phyloP scores from a whole-genome alignment of 345 rosid genomes.

The Geranium rotundifolium region DNA sequence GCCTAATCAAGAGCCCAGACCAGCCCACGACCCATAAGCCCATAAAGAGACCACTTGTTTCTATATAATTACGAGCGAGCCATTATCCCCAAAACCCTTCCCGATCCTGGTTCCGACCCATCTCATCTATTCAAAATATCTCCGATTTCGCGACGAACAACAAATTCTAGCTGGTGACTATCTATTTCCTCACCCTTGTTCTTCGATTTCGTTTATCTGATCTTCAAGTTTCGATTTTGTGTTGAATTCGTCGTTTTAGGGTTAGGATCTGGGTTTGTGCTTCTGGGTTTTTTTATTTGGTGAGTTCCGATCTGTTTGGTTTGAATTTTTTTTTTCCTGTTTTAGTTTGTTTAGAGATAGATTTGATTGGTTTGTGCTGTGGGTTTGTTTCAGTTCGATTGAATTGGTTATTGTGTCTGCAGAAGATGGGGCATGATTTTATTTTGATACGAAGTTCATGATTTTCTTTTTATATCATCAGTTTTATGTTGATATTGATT shows the following conservation, averaged over 20 bases:
- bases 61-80: not conserved
- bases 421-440: not conserved
- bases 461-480: not conserved
- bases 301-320: not conserved
- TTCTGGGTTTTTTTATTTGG: not conserved
- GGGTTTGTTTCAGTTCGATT: not conserved
- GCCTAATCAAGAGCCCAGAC: too few relatives aligned
- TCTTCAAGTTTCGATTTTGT: not conserved
- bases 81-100: not conserved
- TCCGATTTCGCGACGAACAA: not conserved
- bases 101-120: not conserved
- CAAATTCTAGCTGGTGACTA: too few relatives aligned
- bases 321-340: too few relatives aligned
- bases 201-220: not conserved
- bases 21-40: too few relatives aligned
- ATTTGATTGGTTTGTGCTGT: not conserved
- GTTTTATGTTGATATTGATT: too few relatives aligned
- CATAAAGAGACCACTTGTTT: not conserved
- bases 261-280: not conserved
- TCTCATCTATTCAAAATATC: not conserved
- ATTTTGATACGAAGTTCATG: not conserved
- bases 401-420: not conserved
- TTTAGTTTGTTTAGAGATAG: not conserved
- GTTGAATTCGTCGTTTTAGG: not conserved
- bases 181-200: not conserved